Evolutionary conservation across 805 yeast species (phyloP).

Genomic region (Torulaspora gathmanii): DNA sequence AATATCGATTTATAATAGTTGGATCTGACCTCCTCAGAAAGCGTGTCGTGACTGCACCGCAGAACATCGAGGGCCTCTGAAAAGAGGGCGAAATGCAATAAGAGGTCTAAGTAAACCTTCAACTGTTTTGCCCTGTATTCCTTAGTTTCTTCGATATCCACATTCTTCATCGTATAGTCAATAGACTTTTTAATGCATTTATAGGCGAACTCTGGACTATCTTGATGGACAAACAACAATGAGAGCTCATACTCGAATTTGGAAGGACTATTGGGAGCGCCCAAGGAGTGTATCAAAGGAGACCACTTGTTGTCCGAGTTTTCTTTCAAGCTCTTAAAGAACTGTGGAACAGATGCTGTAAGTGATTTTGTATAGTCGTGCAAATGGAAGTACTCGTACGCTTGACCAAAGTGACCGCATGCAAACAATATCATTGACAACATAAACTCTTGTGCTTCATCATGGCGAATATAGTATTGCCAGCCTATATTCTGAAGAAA

Average conservation of each 20-base stretch:
- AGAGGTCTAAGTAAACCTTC: conserved; percentile 26
- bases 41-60: conserved; percentile 25
- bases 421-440: conserved; percentile 26
- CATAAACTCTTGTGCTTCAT: conserved; percentile 26
- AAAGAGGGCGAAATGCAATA: conserved; percentile 26
- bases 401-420: conserved; percentile 25
- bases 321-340: conserved; percentile 15
- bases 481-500: conserved; percentile 20
- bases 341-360: conserved; percentile 18
- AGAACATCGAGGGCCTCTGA: conserved; percentile 33
- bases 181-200: conserved; percentile 30
- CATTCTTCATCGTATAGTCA: conserved; percentile 17
- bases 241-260: conserved; percentile 29
- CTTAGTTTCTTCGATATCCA: conserved; percentile 19
- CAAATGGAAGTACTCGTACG: conserved; percentile 27
- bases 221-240: conserved; percentile 21
- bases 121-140: conserved; percentile 23
- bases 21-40: conserved; percentile 22
- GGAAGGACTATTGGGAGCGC: conserved; percentile 17
- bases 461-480: conserved; percentile 21
- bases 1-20: conserved; percentile 22
- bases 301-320: conserved; percentile 21
- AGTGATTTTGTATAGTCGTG: conserved; percentile 25
- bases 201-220: conserved; percentile 22
- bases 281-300: conserved; percentile 21